Percentiles rank a stretch among this genome's conserved stretches.
phyloP scores from a whole-genome alignment of 768 basidiomycete genomes.

The Flagelloscypha sp. region DNA sequence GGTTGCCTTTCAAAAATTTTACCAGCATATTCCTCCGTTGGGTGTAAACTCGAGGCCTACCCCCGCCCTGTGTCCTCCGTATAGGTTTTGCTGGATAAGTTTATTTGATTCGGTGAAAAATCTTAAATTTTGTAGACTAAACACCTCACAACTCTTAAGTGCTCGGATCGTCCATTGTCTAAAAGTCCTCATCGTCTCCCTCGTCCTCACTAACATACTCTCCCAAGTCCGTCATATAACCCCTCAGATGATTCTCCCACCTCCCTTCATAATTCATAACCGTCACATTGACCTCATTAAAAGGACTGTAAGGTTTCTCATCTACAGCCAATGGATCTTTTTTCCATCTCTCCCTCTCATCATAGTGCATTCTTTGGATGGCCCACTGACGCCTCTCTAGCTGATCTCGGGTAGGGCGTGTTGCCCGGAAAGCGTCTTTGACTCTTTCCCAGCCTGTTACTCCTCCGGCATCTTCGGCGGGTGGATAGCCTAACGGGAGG shows the following conservation, averaged over 20 bases:
- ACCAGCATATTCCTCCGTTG: too few species aligned
- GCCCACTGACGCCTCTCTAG: slow-evolving; percentile 3
- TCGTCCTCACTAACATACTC: too few species aligned
- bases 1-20: too few species aligned
- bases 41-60: too few species aligned
- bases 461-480: slow-evolving; percentile 6
- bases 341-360: too few species aligned
- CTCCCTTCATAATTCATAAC: slow-evolving; percentile 8
- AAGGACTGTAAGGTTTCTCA: slow-evolving; percentile 6
- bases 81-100: too few species aligned
- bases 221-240: slow-evolving; percentile 1
- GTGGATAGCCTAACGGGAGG: slow-evolving; percentile 2
- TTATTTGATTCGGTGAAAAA: too few species aligned
- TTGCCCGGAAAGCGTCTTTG: slow-evolving; percentile 5
- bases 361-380: not conserved
- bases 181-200: too few species aligned
- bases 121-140: too few species aligned
- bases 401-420: not conserved
- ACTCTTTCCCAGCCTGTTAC: slow-evolving; percentile 6
- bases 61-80: too few species aligned
- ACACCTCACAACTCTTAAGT: too few species aligned
- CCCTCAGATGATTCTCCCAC: slow-evolving; percentile 9
- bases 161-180: too few species aligned
- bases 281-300: slow-evolving; percentile 7
- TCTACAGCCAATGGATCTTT: slow-evolving; percentile 3